Base-by-base conservation (phyloP, 2,329 filamentous ascomycete species). In the Aureobasidium mangrovei region DNA sequence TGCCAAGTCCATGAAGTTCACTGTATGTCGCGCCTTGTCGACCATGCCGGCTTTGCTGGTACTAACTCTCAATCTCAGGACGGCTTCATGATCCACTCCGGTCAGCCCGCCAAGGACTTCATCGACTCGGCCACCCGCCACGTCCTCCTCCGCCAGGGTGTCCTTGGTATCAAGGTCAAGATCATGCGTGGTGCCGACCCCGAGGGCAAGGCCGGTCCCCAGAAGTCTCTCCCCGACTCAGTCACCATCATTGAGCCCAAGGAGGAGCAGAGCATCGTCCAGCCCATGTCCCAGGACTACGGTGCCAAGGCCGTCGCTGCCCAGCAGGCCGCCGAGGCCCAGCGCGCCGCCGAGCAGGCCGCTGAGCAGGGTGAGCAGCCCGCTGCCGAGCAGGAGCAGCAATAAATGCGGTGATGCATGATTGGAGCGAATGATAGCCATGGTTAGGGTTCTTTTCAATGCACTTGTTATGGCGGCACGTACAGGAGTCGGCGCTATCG, bases 1-100 rank as follows among this genome's bases (percentile, higher is more conserved):
- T 82, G 93, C 93, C 78, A 98, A 98, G 89, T 89, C 83, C 80
- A 98, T 98, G 93, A 98, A 98, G 86, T 98, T 98, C 86, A 98
- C 93, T 77, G 91, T 84, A 80, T 61, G 79, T 73, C 57, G 56
- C 48, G 38, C 43, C 45, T 41, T 38, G 18, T 33, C 38, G 2
- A 39, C 7, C 31, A 3, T 6, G 12, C 32, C 18, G 12, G 27
- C 12, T 36, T 2, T 28, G 7, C 12, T 26, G 2, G 38, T 44
- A 40, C 54, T 55, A 46, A 56, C 36, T 7, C 28, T 2, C 24
- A 28, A 18, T 56, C n/a, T 28, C 62, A 83, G 81, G 83, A 98
- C 77, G 93, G 93, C 75, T 98, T 98, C 89, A 98, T 98, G 93
- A 98, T 98, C 80, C 93, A 98, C 88, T 98, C 93, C 71, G 93